Percentiles rank a stretch among this genome's conserved stretches.
phyloP scores from a whole-genome alignment of 2,329 filamentous ascomycete species.

The Boeremia exigua region DNA sequence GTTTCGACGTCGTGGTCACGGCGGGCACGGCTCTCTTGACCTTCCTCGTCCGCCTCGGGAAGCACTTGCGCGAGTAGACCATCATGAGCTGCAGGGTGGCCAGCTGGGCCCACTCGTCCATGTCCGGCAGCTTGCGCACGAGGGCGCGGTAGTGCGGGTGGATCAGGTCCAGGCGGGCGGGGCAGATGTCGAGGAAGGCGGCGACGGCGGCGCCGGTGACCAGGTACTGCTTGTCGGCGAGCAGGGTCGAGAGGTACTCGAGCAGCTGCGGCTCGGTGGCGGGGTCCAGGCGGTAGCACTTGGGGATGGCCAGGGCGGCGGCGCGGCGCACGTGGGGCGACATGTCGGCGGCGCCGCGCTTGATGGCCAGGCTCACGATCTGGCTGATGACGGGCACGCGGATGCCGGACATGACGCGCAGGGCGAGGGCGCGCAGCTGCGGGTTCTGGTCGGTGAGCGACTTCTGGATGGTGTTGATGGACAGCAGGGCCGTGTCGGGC shows the following conservation, averaged over 20 bases:
- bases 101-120: slow-evolving; percentile 98
- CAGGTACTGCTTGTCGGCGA: slow-evolving; percentile 93
- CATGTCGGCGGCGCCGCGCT: slow-evolving; percentile 92
- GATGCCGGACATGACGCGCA: slow-evolving; percentile 97
- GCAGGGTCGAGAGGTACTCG: slow-evolving; percentile 77
- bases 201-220: slow-evolving; percentile 93
- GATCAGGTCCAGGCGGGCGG: slow-evolving; percentile 83
- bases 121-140: slow-evolving; percentile 91
- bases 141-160: slow-evolving; percentile 87
- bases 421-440: slow-evolving; percentile 85
- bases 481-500: slow-evolving; percentile 91
- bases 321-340: slow-evolving; percentile 91
- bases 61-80: slow-evolving; percentile 84
- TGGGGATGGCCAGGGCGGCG: slow-evolving; percentile 91
- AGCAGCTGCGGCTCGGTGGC: slow-evolving; percentile 82
- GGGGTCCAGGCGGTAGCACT: slow-evolving; percentile 91
- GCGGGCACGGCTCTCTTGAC: slow-evolving; percentile 59
- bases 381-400: slow-evolving; percentile 97
- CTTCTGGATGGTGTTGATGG: slow-evolving; percentile 99
- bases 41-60: slow-evolving; percentile 71
- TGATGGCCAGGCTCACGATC: slow-evolving; percentile 94
- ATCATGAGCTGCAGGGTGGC: slow-evolving; percentile 82
- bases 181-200: slow-evolving; percentile 88
- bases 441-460: slow-evolving; percentile 92
- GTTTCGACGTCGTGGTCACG: slow-evolving; percentile 39